phyloP scores from a whole-genome alignment of 805 yeast species.

The Candida parachauliodes region DNA sequence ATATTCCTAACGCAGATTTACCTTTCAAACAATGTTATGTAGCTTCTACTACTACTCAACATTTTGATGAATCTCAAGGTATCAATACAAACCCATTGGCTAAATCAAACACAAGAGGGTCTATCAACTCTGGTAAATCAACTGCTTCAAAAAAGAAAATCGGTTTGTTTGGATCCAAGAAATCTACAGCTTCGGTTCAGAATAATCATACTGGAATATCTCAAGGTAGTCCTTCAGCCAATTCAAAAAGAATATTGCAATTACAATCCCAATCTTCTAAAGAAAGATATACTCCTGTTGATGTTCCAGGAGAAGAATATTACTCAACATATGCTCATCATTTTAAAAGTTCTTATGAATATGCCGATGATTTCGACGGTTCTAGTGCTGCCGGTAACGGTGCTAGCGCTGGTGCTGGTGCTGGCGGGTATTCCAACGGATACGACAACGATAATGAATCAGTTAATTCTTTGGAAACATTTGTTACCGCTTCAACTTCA shows the following conservation, averaged over 20 bases:
- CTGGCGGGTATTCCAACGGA: conserved; percentile 5
- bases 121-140: conserved; percentile 24
- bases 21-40: conserved; percentile 27
- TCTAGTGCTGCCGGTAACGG: conserved; percentile 6
- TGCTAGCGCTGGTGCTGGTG: not conserved
- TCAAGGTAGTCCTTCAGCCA: conserved; percentile 8
- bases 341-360: conserved; percentile 15
- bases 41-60: conserved; percentile 20
- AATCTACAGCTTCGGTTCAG: conserved; percentile 6
- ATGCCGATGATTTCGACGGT: conserved; percentile 18
- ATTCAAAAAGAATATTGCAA: conserved; percentile 24
- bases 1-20: conserved; percentile 26
- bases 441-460: conserved; percentile 17
- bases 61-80: conserved; percentile 8
- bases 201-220: conserved; percentile 8
- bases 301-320: conserved; percentile 18
- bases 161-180: conserved; percentile 22
- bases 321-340: conserved; percentile 18
- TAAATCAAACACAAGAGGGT: conserved; percentile 20
- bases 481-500: conserved; percentile 28
- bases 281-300: conserved; percentile 22
- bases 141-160: conserved; percentile 31
- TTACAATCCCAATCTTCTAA: conserved; percentile 24
- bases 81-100: conserved; percentile 15
- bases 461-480: conserved; percentile 26